Base-by-base conservation (phyloP, 176 grass and related monocot species). In the Elaeis guineensis region DNA sequence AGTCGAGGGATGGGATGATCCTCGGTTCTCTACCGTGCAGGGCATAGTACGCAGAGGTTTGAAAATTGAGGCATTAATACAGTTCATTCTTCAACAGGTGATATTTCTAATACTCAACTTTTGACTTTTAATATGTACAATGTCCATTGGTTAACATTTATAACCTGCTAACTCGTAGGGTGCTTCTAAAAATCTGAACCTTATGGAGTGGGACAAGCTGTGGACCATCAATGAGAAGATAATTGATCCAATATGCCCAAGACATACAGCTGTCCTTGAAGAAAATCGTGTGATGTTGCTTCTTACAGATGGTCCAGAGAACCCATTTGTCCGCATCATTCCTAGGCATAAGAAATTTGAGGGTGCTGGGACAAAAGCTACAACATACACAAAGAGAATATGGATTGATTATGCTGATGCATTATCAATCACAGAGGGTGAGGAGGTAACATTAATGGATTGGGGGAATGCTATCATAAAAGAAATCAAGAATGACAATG, bases 161-260 rank as follows among this genome's bases (percentile, higher is more conserved):
- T 16, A 52, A 18, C 74, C 18, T 67, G 35, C 53, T 29, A 74
- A 71, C 56, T 19, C 66, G 55, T 39, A 90, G 86, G 91, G 91
- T 82, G 83, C 86, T 35, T 96, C 91, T 21, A 90, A 96, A 66
- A 96, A 90, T 74, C 75, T 96, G 16, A 96, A 96, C 80, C 80
- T 96, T 49, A 96, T 96, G 86, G 86, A 96, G 75, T 85, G 86
- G 86, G 91, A 96, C 75, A 96, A 90, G 67, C 76, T 96, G 49
- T 90, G 86, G 91, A 96, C 86, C 35, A 90, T 90, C 58, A 96
- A 90, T 80, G 90, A 96, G 58, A 96, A 82, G 70, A 79, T 87
- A 71, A 79, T 90, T 51, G 91, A 90, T 71, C 91, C 91, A 50
- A 80, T 90, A 61, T 90, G 91, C 35, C 71, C 83, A 17, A 86